Conservation (phyloP, 208 protist genomes). For the Wallacemonas sp. region DNA sequence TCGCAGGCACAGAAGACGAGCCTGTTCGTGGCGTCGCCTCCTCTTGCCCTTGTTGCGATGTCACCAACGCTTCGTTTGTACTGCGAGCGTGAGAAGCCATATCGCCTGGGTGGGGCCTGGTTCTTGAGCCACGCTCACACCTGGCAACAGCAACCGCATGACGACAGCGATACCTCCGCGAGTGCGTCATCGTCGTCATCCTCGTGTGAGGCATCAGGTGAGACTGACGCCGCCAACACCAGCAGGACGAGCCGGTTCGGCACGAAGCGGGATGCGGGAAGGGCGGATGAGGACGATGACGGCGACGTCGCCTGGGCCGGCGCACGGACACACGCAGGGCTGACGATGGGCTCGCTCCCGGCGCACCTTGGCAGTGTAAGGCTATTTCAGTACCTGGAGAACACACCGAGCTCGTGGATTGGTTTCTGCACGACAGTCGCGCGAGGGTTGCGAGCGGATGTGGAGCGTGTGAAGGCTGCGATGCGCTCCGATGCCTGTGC, state of each 20-base stretch:
- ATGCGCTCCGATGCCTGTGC: too few relatives aligned
- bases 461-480: background rate
- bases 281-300: background rate
- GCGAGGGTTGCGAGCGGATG: background rate
- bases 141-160: too few relatives aligned
- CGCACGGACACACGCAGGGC: background rate
- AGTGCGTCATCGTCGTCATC: background rate
- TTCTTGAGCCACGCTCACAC: constrained; percentile 9
- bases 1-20: background rate
- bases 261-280: background rate
- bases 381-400: constrained; percentile 14
- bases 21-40: constrained; percentile 2
- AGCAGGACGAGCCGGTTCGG: background rate
- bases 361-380: constrained; percentile 4
- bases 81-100: constrained; percentile 9
- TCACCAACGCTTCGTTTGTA: constrained; percentile 3
- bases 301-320: constrained; percentile 2
- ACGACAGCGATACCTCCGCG: too few relatives aligned
- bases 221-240: background rate
- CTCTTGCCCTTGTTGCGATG: constrained; percentile 4
- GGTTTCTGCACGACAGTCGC: constrained; percentile 12
- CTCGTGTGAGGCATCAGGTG: background rate
- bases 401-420: constrained; percentile 11
- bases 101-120: constrained; percentile 9
- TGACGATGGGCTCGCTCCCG: constrained; percentile 4